Percentiles rank a stretch among this genome's conserved stretches.
Evolutionary conservation across 768 basidiomycete genomes (phyloP).

Genomic region (Chiua virens): DNA sequence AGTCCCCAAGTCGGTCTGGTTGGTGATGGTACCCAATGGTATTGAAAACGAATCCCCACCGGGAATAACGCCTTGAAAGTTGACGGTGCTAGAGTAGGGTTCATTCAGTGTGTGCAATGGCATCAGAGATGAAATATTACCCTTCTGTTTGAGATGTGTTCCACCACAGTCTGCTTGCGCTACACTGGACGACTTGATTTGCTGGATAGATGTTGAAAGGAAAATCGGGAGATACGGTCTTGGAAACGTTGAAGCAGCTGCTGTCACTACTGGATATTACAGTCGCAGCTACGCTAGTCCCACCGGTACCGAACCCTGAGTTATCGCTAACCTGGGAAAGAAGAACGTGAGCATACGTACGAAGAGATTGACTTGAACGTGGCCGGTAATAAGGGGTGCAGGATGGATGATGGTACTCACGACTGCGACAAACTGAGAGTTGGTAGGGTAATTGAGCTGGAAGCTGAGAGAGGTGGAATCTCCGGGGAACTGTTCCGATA

Average conservation of each 20-base stretch:
- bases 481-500: constrained; percentile 52
- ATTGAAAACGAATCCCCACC: constrained; percentile 76
- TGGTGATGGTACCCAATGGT: constrained; percentile 49
- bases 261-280: constrained; percentile 52
- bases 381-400: not conserved
- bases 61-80: constrained; percentile 72
- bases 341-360: not conserved
- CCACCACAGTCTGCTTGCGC: constrained; percentile 67
- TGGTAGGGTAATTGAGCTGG: constrained; percentile 60
- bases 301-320: constrained; percentile 67
- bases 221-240: constrained; percentile 52
- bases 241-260: constrained; percentile 58
- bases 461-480: constrained; percentile 45
- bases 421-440: constrained; percentile 75
- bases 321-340: constrained; percentile 53
- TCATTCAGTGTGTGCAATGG: not conserved
- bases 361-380: not conserved
- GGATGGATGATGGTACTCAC: constrained; percentile 43
- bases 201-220: constrained; percentile 60
- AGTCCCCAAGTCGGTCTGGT: constrained; percentile 45
- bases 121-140: constrained; percentile 34
- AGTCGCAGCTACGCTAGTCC: constrained; percentile 65
- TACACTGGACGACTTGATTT: constrained; percentile 68
- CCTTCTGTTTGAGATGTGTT: constrained; percentile 49
- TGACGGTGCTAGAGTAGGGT: constrained; percentile 45